Evolutionary conservation across 2,329 filamentous ascomycete genomes (phyloP), one percentile per base, ranked within the genome.

Genomic region (Alternaria infectoria): DNA sequence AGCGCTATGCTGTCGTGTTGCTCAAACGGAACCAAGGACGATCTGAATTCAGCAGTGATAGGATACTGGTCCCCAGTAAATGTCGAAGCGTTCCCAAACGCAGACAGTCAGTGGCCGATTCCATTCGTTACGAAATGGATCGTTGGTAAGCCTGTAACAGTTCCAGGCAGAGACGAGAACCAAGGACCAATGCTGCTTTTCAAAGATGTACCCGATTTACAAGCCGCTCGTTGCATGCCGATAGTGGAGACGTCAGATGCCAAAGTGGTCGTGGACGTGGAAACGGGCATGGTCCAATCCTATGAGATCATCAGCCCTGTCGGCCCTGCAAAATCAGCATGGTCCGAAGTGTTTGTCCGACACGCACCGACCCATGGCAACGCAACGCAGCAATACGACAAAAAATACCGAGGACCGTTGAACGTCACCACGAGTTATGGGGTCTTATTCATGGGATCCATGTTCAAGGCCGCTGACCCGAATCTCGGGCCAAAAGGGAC

Each of bases 51-150:
- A 36, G 55, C 63, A 26, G 56, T 55, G 7, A 54, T 67, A 10
- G 69, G 66, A 5, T 64, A 67, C 46, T 70, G 69, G 68, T 70
- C 68, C 6, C 61, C 65, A 43, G 52, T 51, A 9, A 26, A 54
- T 5, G 45, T 25, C 6, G 11, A 6, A 50, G 25, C 23, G 4
- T 64, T 51, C 9, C 56, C 61, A 6, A 54, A 62, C 28, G 15
- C 30, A 9, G 52, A 60, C 25, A 68, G 40, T 12, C 12, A 26
- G 13, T 65, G 62, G 66, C 66, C 62, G 5, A 4, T 65, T 6
- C 28, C 60, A 4, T 54, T 70, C 9, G 46, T 60, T 4, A 54
- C 61, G 1, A 70, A 69, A 52, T 67, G 62, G 68, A 52, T 67
- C 25, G 32, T 36, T 36, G 32, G 32, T 36, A 36, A 36, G 32